These are phyloP conservation scores for Thermothelomyces thermophilus DNA, from an alignment of 2,329 filamentous ascomycete genomes.

Conservation along the genomic window DNA sequence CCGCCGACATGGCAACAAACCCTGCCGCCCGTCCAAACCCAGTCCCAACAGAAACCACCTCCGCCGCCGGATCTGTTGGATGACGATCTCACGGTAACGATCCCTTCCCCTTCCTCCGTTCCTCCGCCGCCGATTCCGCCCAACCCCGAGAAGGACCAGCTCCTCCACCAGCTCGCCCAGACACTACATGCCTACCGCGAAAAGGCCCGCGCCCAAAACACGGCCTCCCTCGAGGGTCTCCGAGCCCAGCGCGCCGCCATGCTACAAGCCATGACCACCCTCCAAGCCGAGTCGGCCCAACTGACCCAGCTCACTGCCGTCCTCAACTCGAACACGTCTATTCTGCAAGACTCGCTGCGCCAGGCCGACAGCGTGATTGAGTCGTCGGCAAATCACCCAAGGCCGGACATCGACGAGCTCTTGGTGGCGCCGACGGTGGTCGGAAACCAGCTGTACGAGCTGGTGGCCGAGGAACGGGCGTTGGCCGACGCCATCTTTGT, in stretches of 20 bases:
- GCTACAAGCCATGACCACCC: constrained; percentile 56
- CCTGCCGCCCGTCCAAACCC: constrained; percentile 20
- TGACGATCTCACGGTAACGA: constrained; percentile 46
- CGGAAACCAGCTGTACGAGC: constrained; percentile 81
- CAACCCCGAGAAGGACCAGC: constrained; percentile 89
- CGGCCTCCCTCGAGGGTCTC: constrained; percentile 66
- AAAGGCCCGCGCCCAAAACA: constrained; percentile 63
- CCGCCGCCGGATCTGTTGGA: constrained; percentile 51
- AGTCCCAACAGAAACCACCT: constrained; percentile 33
- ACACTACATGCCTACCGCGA: constrained; percentile 64
- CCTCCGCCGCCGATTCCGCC: constrained; percentile 82
- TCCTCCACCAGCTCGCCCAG: constrained; percentile 68
- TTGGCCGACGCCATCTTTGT: constrained; percentile 83
- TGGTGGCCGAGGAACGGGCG: constrained; percentile 82
- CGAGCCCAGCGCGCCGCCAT: constrained; percentile 75
- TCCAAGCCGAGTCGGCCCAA: constrained; percentile 68
- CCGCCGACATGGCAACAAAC: constrained; percentile 25
- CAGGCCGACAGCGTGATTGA: constrained; percentile 74
- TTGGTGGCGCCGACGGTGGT: constrained; percentile 92
- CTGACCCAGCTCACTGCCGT: constrained; percentile 65
- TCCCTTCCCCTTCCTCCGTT: constrained; percentile 43
- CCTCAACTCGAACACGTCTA: constrained; percentile 68
- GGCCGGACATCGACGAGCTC: constrained; percentile 80
- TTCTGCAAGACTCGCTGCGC: constrained; percentile 68
- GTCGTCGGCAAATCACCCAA: constrained; percentile 59